A percentile compares a stretch with the other conserved stretches of the same genome.
These are phyloP conservation scores for Cutaneotrichosporon spelunceum DNA, from an alignment of 1,284 basidiomycete species.

Conservation along the genomic window DNA sequence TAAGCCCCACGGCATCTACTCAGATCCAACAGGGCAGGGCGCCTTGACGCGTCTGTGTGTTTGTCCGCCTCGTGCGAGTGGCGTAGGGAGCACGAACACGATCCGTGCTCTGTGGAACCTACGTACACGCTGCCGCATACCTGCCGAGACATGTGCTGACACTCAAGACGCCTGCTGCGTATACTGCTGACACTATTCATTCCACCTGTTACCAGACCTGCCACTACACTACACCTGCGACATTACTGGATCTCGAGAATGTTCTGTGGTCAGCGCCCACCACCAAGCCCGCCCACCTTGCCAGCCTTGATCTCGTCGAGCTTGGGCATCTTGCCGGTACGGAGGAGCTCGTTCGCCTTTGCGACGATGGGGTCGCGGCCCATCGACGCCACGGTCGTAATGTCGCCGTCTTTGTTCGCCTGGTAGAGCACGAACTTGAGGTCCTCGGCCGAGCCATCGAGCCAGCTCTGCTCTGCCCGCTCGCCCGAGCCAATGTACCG, in stretches of 20 bases:
- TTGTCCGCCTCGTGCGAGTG: no score
- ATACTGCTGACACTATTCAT: no score
- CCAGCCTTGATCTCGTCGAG: constrained; percentile 66
- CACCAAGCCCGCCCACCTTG: constrained; percentile 41
- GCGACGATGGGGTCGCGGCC: constrained; percentile 62
- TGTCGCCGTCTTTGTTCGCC: constrained; percentile 68
- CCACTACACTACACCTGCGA: no score
- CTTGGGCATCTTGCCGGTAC: constrained; percentile 75
- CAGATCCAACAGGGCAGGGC: no score
- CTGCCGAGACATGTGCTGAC: no score
- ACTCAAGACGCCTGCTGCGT: no score
- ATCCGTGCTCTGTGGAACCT: no score
- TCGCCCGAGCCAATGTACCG: constrained; percentile 70
- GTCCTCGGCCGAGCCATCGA: constrained; percentile 71
- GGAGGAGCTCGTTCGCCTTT: constrained; percentile 75
- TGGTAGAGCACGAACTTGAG: constrained; percentile 90
- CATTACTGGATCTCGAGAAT: constrained; percentile 39
- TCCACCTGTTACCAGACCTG: no score
- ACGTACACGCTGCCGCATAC: no score
- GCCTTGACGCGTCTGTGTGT: no score
- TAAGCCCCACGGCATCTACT: no score
- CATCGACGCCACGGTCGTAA: constrained; percentile 75
- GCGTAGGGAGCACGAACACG: no score
- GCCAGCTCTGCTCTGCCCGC: constrained; percentile 67
- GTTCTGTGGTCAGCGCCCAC: constrained; percentile 24